phyloP scores from a whole-genome alignment of 192 early-diverging fungal species.

The Backusella sp. region DNA sequence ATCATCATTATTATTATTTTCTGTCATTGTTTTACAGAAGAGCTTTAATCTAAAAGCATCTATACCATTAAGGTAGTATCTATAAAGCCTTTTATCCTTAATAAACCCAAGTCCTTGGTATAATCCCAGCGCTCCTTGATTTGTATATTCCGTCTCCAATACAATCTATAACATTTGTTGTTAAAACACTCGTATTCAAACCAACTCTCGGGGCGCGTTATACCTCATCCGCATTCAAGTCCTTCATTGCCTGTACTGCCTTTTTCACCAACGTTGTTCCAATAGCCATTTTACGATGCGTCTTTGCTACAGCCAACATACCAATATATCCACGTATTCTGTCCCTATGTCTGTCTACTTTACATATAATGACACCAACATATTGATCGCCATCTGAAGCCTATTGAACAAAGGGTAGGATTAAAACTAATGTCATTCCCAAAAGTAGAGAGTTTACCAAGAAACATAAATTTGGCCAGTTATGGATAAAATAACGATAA shows the following conservation, averaged over 20 bases:
- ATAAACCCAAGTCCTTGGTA: constrained; percentile 94
- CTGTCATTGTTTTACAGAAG: constrained; percentile 49
- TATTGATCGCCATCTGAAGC: constrained; percentile 60
- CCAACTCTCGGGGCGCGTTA: not conserved
- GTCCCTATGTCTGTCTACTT: constrained; percentile 73
- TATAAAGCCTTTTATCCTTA: constrained; percentile 83
- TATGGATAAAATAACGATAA: constrained; percentile 93
- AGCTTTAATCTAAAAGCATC: constrained; percentile 88
- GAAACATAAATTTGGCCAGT: constrained; percentile 89
- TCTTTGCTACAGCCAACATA: constrained; percentile 91
- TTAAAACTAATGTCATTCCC: not conserved
- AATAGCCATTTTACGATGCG: constrained; percentile 78
- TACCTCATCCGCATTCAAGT: constrained; percentile 80
- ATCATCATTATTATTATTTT: not conserved
- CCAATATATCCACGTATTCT: constrained; percentile 90
- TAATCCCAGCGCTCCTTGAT: constrained; percentile 77
- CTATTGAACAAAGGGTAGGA: constrained; percentile 27
- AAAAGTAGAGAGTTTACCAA: constrained; percentile 47
- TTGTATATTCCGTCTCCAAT: constrained; percentile 90
- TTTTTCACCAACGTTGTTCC: constrained; percentile 70
- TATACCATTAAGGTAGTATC: constrained; percentile 93
- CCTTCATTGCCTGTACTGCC: constrained; percentile 76
- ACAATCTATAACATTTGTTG: constrained; percentile 52
- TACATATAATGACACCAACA: constrained; percentile 89
- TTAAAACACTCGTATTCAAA: not conserved